Evolutionary conservation across 257 asterid species (phyloP), one percentile per base, ranked within the genome.

Genomic region (Solanum pinnatisectum): DNA sequence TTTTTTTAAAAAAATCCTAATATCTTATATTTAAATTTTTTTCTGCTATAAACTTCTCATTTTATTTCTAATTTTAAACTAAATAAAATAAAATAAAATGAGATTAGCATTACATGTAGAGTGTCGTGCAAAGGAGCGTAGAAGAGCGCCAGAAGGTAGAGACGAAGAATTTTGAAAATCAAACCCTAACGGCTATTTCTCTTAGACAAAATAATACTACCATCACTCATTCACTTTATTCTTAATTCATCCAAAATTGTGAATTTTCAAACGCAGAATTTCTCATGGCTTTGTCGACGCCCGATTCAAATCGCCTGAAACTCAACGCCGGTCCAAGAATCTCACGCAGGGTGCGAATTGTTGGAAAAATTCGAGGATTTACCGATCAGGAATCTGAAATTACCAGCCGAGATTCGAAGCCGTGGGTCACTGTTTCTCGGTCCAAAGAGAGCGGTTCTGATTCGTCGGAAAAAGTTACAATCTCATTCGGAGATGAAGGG

Each of bases 361-460:
- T 95, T 0, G 98, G 98, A 5, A 95, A 87, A 89, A 89, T 95
- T 13, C 88, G 96, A 90, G 93, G 89, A 30, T 91, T 91, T 37
- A 89, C 93, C 0, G 90, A 86, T 18, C 88, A 68, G 27, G 94
- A 95, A 91, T 92, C 93, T 9, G 92, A 89, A 86, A 56, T 90
- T 42, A 27, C 56, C 63, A 52, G 35, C 83, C 86, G 39, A 86
- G 90, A 88, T 84, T 88, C 92, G 16, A 92, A 88, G 72, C 91
- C 93, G 33, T 93, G 98, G 96, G 89, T 95, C 63, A 88, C 91
- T 67, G 93, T 95, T 4, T 52, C 83, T 25, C 91, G 91, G 49
- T 49, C 91, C 33, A 86, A 88, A 35, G 93, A 90, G 20, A 86
- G 30, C 14, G 91, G 81, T 20, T 82, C 91, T 7, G 91, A 83